These are phyloP conservation scores for Holtermannia corniformis DNA, from an alignment of 768 basidiomycete genomes.

Conservation along the genomic window DNA sequence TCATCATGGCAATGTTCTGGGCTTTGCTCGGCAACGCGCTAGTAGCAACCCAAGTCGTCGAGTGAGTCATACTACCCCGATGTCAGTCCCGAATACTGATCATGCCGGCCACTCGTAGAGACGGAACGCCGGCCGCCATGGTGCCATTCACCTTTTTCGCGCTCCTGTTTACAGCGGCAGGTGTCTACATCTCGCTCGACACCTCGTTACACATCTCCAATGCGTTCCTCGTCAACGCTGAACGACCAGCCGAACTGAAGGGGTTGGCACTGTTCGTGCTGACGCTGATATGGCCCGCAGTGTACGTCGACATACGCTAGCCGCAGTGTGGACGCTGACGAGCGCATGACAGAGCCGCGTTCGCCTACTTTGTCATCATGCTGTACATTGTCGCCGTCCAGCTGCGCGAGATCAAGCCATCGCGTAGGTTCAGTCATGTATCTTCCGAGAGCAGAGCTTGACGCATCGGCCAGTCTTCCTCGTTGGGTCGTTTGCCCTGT, in stretches of 20 bases:
- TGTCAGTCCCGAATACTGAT: too few species aligned
- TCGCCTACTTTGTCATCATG: conserved; percentile 68
- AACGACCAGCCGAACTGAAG: conserved; percentile 51
- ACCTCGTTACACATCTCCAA: conserved; percentile 58
- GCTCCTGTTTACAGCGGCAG: conserved; percentile 63
- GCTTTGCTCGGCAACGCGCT: conserved; percentile 43
- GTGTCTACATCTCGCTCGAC: conserved; percentile 78
- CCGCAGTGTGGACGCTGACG: conserved; percentile 2
- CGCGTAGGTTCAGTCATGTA: conserved; percentile 52
- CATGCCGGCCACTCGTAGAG: conserved; percentile 17
- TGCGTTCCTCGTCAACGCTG: conserved; percentile 52
- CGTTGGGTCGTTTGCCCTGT: conserved; percentile 60
- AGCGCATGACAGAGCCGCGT: conserved; percentile 47
- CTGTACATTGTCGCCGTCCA: conserved; percentile 64
- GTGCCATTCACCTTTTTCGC: conserved; percentile 54
- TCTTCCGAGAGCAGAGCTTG: neutral
- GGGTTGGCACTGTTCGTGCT: conserved; percentile 73
- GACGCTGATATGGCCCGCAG: conserved; percentile 67
- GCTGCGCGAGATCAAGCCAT: conserved; percentile 68
- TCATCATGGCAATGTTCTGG: conserved; percentile 69
- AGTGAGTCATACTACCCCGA: conserved; percentile 56
- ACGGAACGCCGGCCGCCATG: conserved; percentile 38
- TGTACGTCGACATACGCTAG: conserved; percentile 53
- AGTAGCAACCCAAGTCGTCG: conserved; percentile 60
- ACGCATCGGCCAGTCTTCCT: conserved; percentile 50